phyloP scores from a whole-genome alignment of 2,329 filamentous ascomycete species.

The Penicillium italicum region DNA sequence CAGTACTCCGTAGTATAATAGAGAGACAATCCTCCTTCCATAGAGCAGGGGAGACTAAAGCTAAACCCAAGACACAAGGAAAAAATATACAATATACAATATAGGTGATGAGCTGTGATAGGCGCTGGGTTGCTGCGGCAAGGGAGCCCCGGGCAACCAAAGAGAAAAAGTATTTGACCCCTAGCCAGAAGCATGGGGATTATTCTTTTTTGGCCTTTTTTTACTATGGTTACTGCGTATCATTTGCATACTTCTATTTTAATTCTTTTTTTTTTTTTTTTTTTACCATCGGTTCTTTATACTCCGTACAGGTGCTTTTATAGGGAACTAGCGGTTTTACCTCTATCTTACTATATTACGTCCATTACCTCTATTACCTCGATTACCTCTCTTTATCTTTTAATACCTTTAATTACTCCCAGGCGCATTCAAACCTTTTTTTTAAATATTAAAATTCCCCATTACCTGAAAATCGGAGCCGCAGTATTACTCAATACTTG shows the following conservation, averaged over 20 bases:
- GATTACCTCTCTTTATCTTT: too few relatives aligned
- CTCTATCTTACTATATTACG: too few relatives aligned
- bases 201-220: too few relatives aligned
- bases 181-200: conserved; percentile 12
- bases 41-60: conserved; percentile 1
- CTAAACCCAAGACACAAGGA: background rate
- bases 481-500: conserved; percentile 12
- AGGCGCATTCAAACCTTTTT: too few relatives aligned
- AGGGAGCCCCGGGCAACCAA: conserved; percentile 40
- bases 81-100: too few relatives aligned
- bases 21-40: conserved; percentile 11
- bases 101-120: conserved; percentile 25
- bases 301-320: background rate
- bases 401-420: too few relatives aligned
- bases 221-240: too few relatives aligned
- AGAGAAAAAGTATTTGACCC: conserved; percentile 10
- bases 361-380: background rate
- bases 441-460: conserved; percentile 1
- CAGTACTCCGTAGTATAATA: background rate
- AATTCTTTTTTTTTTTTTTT: too few relatives aligned
- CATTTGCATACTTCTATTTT: too few relatives aligned
- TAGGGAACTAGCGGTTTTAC: background rate
- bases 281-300: too few relatives aligned
- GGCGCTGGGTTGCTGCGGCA: conserved; percentile 36
- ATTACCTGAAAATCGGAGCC: conserved; percentile 1